These are phyloP conservation scores for Candida maris DNA, from an alignment of 805 yeast genomes.

Conservation along the genomic window DNA sequence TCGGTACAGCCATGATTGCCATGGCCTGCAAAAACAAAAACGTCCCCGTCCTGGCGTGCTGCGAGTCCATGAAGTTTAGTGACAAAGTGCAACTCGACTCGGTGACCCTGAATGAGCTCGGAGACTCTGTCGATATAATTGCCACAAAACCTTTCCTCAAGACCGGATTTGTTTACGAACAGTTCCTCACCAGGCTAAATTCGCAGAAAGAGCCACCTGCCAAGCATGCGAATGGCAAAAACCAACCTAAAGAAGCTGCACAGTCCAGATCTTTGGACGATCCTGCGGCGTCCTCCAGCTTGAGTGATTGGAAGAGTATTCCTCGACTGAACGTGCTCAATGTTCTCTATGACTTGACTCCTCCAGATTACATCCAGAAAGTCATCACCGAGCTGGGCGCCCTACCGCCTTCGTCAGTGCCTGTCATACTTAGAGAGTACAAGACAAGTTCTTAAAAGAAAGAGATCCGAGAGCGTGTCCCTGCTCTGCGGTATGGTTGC, in stretches of 20 bases:
- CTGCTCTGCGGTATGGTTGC: too few species aligned
- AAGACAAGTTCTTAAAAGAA: constrained; percentile 39
- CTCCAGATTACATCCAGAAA: constrained; percentile 89
- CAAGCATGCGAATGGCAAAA: constrained; percentile 25
- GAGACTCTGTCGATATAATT: constrained; percentile 71
- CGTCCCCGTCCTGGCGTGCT: constrained; percentile 92
- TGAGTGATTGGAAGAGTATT: constrained; percentile 61
- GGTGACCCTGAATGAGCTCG: constrained; percentile 90
- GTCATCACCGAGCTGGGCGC: constrained; percentile 96
- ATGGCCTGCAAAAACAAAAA: constrained; percentile 85
- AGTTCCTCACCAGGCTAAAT: constrained; percentile 48
- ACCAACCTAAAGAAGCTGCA: constrained; percentile 22
- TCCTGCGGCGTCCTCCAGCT: constrained; percentile 35
- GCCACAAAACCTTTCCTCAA: constrained; percentile 53
- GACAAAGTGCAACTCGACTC: constrained; percentile 95
- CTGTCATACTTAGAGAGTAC: constrained; percentile 92
- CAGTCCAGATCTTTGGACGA: constrained; percentile 6
- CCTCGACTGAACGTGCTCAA: constrained; percentile 69
- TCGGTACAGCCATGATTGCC: constrained; percentile 91
- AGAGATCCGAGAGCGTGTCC: too few species aligned
- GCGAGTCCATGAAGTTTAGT: constrained; percentile 91
- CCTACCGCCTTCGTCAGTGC: constrained; percentile 96
- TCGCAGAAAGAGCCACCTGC: constrained; percentile 8
- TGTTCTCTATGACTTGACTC: constrained; percentile 90
- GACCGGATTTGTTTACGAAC: constrained; percentile 62